Evolutionary conservation across 1,284 basidiomycete species (phyloP), one percentile per base, ranked within the genome.

Genomic region (Leccinum variabile): DNA sequence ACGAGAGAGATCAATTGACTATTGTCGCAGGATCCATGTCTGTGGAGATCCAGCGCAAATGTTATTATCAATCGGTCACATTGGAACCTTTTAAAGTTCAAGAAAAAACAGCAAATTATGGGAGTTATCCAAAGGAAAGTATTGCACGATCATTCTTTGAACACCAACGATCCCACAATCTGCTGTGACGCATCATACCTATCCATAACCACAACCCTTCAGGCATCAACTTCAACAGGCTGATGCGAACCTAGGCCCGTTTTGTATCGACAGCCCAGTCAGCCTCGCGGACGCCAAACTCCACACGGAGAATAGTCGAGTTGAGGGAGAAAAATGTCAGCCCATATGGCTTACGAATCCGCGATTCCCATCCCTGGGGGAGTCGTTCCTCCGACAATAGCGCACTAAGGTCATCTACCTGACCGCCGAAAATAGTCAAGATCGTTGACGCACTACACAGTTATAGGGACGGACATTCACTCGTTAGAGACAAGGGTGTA

Each of bases 261-360:
- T 54, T 35, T 14, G 41, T 49, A 22, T 55, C 53, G 5, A 30
- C 55, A 25, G 54, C 33, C 67, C 67, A 69, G 3, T 69, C 65
- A 37, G 60, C 53, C 49, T 69, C 69, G 39, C 55, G 60, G 10
- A 37, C 30, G 2, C 79, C 76, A 30, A 79, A 67, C 68, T 82
- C 87, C 28, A 91, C 78, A 35, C 73, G 75, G 14, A 84, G 56
- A 9, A 82, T 81, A 0, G 83, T 84, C 5, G 46, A 49, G 68
- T 91, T 88, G 77, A 90, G 85, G 14, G 76, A 74, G 6, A 76
- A 63, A 22, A 91, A 74, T 0, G 89, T 90, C 33, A 91, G 71
- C 0, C 89, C 89, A 60, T 81, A 75, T 0, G 77, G 81, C 32
- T 33, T 33, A 33, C 33, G 33, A 11, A 33, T 33, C 33, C 33